Conservation (phyloP, 2,329 filamentous ascomycete species). For the Endothia cerciana region DNA sequence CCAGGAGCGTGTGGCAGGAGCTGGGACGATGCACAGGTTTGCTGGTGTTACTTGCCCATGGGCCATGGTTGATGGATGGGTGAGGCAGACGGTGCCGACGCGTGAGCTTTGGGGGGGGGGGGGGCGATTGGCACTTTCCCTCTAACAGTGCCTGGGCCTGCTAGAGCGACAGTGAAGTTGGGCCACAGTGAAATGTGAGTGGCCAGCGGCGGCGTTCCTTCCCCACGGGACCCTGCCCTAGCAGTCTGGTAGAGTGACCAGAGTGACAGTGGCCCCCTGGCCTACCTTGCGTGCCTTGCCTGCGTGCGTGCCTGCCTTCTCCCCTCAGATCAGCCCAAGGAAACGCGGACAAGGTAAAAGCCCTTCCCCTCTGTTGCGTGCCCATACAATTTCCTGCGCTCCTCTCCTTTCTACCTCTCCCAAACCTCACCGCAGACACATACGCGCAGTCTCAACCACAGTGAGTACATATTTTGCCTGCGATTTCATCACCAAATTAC, state of each 20-base stretch:
- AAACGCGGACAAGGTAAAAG: constrained; percentile 67
- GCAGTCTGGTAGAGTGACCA: constrained; percentile 15
- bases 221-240: constrained; percentile 18
- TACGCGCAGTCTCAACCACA: constrained; percentile 44
- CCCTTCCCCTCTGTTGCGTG: constrained; percentile 55
- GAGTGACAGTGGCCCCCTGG: constrained; percentile 7
- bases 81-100: background rate
- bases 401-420: constrained; percentile 59
- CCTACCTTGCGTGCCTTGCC: constrained; percentile 19
- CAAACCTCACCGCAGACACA: constrained; percentile 59
- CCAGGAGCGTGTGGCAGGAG: background rate
- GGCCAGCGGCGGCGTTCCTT: constrained; percentile 17
- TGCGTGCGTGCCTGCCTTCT: constrained; percentile 32
- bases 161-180: constrained; percentile 14
- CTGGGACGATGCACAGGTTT: constrained; percentile 3
- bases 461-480: constrained; percentile 27
- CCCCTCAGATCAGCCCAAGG: constrained; percentile 56
- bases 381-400: constrained; percentile 57
- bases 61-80: background rate
- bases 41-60: background rate
- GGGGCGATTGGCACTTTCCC: constrained; percentile 12
- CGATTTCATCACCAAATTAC: constrained; percentile 36
- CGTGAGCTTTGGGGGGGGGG: background rate
- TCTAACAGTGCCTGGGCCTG: constrained; percentile 16
- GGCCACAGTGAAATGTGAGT: constrained; percentile 16